These are phyloP conservation scores for Arbutus unedo DNA, from an alignment of 148 eudicot genomes.

Conservation along the genomic window DNA sequence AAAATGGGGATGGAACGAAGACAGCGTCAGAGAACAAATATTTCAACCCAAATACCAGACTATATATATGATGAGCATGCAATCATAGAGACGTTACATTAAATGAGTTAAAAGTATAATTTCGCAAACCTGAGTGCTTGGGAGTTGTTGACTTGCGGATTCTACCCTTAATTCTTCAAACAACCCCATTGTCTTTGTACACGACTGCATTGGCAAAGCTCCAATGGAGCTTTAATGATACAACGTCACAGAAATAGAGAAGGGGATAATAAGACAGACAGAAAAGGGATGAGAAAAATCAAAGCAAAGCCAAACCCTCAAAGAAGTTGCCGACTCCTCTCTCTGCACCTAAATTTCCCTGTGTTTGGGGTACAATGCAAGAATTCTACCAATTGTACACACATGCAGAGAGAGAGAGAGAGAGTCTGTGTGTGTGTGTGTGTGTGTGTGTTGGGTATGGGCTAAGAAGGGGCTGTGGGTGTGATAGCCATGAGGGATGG, in stretches of 20 bases:
- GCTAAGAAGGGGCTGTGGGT: too few species aligned
- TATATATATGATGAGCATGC: neutral
- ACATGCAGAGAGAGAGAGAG: too few species aligned
- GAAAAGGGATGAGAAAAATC: too few species aligned
- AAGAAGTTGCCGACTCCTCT: neutral
- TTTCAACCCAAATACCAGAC: neutral
- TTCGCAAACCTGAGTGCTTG: conserved; percentile 9
- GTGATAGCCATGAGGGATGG: too few species aligned
- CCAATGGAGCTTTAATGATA: conserved; percentile 10
- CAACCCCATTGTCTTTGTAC: neutral
- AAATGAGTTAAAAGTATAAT: neutral
- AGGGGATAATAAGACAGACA: too few species aligned
- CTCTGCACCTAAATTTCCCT: conserved; percentile 6
- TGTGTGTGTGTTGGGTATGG: too few species aligned
- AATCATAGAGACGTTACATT: conserved; percentile 2
- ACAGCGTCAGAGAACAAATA: neutral
- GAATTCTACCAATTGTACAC: too few species aligned
- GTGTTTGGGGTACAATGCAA: neutral
- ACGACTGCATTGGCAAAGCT: conserved; percentile 10
- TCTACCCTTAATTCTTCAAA: neutral
- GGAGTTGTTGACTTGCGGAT: conserved; percentile 11
- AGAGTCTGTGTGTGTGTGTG: too few species aligned
- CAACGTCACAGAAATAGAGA: too few species aligned
- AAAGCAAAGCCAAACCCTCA: neutral
- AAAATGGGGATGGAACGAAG: neutral